Conservation (phyloP, 1,284 basidiomycete genomes). For the Trichosporon coremiiforme region DNA sequence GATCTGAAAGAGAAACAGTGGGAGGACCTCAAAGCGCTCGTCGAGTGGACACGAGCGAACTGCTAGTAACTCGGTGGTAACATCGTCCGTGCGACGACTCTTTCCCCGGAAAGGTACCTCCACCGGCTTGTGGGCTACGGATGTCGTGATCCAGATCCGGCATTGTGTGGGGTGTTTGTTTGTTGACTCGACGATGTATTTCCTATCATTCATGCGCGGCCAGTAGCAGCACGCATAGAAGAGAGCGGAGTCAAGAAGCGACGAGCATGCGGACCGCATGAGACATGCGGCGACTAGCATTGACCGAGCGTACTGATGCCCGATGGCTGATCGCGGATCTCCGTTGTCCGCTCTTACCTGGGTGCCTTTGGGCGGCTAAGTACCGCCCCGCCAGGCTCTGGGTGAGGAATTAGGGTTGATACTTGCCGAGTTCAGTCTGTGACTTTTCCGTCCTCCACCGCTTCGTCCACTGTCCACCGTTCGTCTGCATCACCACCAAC, state of each 20-base stretch:
- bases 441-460: conserved; percentile 9
- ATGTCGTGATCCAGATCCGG: no score
- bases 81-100: no score
- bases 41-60: conserved; percentile 50
- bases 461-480: not conserved
- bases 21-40: conserved; percentile 48
- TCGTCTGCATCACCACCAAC: no score
- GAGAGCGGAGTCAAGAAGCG: no score
- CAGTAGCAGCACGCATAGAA: no score
- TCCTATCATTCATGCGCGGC: no score
- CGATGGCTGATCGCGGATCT: conserved; percentile 14
- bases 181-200: no score
- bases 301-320: not conserved
- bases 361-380: not conserved
- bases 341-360: conserved; percentile 7
- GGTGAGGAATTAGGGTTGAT: not conserved
- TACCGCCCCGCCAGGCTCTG: no score
- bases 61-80: not conserved
- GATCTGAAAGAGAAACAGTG: conserved; percentile 45
- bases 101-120: no score
- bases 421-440: not conserved
- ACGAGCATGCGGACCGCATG: conserved; percentile 1
- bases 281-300: not conserved
- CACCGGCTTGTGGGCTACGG: no score
- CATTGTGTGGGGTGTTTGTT: no score